A percentile compares a stretch with the other conserved stretches of the same genome.
These are phyloP conservation scores for Rhodomyrtus psidioides DNA, from an alignment of 441 rosid genomes.

Conservation along the genomic window DNA sequence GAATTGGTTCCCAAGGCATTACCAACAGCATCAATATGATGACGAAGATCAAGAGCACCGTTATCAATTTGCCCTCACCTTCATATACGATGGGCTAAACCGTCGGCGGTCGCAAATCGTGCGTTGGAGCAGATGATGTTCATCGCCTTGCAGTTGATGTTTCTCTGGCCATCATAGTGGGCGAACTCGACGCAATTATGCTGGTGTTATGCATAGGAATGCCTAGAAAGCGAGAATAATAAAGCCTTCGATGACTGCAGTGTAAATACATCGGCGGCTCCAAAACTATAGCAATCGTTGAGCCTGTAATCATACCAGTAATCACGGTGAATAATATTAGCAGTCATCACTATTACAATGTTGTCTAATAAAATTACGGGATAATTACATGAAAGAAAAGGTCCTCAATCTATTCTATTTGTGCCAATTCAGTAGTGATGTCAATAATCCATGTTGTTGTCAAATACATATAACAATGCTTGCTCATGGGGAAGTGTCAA, in stretches of 20 bases:
- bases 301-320: neutral
- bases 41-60: conserved; percentile 86
- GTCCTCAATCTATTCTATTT: too few species aligned
- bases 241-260: neutral
- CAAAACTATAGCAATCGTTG: neutral
- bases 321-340: neutral
- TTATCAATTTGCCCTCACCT: conserved; percentile 82
- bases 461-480: too few species aligned
- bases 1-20: conserved; percentile 94
- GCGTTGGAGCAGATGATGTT: neutral
- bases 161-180: neutral
- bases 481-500: too few species aligned
- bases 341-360: neutral
- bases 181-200: neutral
- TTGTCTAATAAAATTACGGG: neutral
- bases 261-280: neutral
- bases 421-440: neutral
- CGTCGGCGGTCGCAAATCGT: neutral
- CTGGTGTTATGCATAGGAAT: neutral
- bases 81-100: conserved; percentile 81
- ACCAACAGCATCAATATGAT: conserved; percentile 93
- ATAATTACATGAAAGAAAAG: too few species aligned
- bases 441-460: too few species aligned
- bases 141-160: neutral
- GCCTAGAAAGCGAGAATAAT: neutral